Evolutionary conservation across 768 basidiomycete genomes (phyloP), one percentile per base, ranked within the genome.

Genomic region (Pleurotus ostreatus): DNA sequence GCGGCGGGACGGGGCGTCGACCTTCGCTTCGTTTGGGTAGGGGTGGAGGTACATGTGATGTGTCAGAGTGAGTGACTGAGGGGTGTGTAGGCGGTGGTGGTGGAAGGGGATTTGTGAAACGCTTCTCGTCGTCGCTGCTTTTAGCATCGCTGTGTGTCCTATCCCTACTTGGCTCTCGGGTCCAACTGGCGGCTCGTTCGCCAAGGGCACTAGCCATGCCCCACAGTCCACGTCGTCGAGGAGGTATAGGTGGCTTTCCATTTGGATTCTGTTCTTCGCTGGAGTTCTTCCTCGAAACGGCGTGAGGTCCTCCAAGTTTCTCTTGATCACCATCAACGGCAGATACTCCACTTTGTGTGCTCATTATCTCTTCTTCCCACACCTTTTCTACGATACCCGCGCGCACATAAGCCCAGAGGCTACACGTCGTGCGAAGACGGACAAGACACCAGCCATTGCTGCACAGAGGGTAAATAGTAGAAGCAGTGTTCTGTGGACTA

Each of bases 331-430:
- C 56, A n/a, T 60, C 62, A 44, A 60, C 62, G 37, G 61, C 62
- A 1, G 74, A 65, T 8, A 75, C 73, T 2, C 73, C 66, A 1
- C 71, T 65, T 1, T 68, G 57, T n/a, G 26, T 13, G 5, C 48
- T 60, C 1, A 79, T 73, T 5, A 80, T 63, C 56, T 87, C 90
- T 60, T 95, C 94, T 55, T 92, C 88, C 94, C 94, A 97, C 4
- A 96, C 74, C 61, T 86, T 88, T 57, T 94, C 92, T 16, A 96
- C 77, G 54, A 97, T 75, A 8, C 88, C 83, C 0, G 83, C 85
- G 20, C 92, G 82, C 49, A 96, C 85, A 63, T 91, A 96, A 15
- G 88, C 83, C 93, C 94, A 97, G 12, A 96, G 73, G 3, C 86
- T 88, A 69, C 93, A 95, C n/a, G 94, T 92, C 38, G 87, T 78